phyloP scores from a whole-genome alignment of 108 stramenopile genomes.

The Parietichytrium sp. region DNA sequence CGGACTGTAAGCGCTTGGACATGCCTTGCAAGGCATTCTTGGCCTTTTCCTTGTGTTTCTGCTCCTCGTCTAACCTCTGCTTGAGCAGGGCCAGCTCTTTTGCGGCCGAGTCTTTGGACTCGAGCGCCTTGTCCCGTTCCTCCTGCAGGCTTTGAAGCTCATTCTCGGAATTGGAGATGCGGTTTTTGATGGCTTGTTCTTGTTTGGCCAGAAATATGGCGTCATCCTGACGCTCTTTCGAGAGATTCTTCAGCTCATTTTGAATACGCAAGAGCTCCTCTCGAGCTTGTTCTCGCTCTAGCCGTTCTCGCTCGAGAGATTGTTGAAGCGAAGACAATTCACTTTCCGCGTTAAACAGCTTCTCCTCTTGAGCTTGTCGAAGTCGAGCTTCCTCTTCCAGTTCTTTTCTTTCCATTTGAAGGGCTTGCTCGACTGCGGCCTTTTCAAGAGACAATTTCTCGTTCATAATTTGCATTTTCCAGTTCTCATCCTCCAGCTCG shows the following conservation, averaged over 20 bases:
- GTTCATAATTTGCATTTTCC: constrained; percentile 7
- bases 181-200: background rate
- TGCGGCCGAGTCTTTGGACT: background rate
- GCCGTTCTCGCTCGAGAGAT: background rate
- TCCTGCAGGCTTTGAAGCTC: background rate
- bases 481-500: background rate
- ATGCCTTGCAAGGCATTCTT: constrained; percentile 22
- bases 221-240: constrained; percentile 21
- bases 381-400: background rate
- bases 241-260: constrained; percentile 4
- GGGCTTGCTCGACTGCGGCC: background rate
- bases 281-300: background rate
- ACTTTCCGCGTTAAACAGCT: background rate
- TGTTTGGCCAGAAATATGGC: background rate
- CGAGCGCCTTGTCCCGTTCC: constrained; percentile 2
- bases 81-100: background rate
- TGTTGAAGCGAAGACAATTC: background rate
- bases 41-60: background rate
- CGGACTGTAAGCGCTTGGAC: background rate
- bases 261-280: background rate
- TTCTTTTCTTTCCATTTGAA: background rate
- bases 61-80: constrained; percentile 13
- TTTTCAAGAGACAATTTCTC: constrained; percentile 16
- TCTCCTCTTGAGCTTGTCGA: background rate
- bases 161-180: background rate